Conservation (phyloP, 306 rosid genomes). For the Abrus precatorius region DNA sequence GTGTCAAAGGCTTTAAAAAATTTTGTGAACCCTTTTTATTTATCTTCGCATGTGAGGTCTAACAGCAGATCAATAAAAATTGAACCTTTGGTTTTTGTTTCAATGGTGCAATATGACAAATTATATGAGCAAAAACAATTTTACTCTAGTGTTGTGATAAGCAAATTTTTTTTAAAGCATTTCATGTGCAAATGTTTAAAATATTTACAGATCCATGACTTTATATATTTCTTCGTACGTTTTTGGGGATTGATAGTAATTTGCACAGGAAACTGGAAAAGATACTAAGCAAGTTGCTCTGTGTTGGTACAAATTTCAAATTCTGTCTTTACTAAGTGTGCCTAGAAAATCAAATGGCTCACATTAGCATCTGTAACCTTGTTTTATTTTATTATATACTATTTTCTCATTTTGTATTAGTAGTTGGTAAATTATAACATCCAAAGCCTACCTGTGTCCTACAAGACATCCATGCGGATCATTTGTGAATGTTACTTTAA, state of each 20-base stretch:
- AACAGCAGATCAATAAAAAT: not conserved
- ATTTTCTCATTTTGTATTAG: conserved; percentile 11
- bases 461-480: conserved; percentile 7
- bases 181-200: not conserved
- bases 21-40: not conserved
- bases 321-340: not conserved
- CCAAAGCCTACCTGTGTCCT: conserved; percentile 13
- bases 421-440: conserved; percentile 28
- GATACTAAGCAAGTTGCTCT: conserved; percentile 20
- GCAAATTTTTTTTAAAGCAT: not conserved
- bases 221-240: not conserved
- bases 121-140: not conserved
- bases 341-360: conserved; percentile 19
- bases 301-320: not conserved
- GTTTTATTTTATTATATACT: not conserved
- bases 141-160: not conserved
- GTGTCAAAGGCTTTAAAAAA: conserved; percentile 9
- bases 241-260: not conserved
- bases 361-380: not conserved
- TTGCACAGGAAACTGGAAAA: not conserved
- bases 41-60: not conserved
- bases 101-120: not conserved
- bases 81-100: conserved; percentile 13
- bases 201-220: not conserved
- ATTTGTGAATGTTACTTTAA: not conserved